A percentile compares a stretch with the other conserved stretches of the same genome.
phyloP scores from a whole-genome alignment of 192 early-diverging fungal species.

The Coemansia sp. region DNA sequence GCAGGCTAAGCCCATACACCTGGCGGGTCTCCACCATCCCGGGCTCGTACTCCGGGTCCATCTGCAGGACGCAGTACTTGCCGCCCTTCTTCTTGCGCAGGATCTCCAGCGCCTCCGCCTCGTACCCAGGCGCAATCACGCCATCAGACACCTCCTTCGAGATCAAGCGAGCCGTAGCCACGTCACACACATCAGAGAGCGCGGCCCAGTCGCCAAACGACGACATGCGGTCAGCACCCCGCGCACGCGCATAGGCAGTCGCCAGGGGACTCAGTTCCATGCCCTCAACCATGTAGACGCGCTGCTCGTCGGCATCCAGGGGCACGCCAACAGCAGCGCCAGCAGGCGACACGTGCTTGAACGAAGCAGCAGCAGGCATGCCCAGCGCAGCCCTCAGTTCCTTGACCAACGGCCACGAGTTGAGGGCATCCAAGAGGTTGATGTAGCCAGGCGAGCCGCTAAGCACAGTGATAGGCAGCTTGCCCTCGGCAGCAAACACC shows the following conservation, averaged over 20 bases:
- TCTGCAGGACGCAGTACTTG: constrained; percentile 94
- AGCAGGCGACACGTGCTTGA: constrained; percentile 99
- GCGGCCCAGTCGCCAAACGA: constrained; percentile 99
- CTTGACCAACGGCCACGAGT: constrained; percentile 97
- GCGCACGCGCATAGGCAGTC: constrained; percentile 92
- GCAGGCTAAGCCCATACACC: constrained; percentile 89
- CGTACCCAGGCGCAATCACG: constrained; percentile 92
- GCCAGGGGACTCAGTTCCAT: constrained; percentile 83
- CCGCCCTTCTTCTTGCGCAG: constrained; percentile 95
- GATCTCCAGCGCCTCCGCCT: constrained; percentile 81
- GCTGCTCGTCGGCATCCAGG: constrained; percentile 74
- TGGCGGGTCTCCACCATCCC: constrained; percentile 81
- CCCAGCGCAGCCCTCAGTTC: constrained; percentile 82
- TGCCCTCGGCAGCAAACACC: constrained; percentile 76
- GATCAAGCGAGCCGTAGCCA: constrained; percentile 92
- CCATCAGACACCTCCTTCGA: constrained; percentile 96
- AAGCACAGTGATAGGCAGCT: constrained; percentile 85
- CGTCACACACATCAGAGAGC: constrained; percentile 83
- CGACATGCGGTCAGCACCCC: constrained; percentile 98
- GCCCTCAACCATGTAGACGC: constrained; percentile 93
- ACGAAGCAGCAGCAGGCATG: constrained; percentile 92
- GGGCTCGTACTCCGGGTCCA: constrained; percentile 90
- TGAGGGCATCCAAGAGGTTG: constrained; percentile 95
- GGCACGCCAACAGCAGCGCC: constrained; percentile 92
- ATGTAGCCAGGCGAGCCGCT: constrained; percentile 97